phyloP scores from a whole-genome alignment of 805 yeast species.

The Pichia kluyveri region DNA sequence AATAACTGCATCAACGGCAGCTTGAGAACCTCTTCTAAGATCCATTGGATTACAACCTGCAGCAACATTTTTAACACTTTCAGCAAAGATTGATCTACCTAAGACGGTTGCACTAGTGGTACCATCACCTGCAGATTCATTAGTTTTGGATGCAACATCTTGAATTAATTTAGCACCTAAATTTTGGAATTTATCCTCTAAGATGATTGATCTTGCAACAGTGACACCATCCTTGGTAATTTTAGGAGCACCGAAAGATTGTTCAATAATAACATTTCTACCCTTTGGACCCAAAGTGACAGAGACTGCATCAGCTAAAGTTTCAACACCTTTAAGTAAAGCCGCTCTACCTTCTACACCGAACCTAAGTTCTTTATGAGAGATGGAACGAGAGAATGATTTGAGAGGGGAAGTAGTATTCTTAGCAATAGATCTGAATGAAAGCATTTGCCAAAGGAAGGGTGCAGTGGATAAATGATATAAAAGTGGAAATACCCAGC shows the following conservation, averaged over 20 bases:
- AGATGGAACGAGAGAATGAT: slow-evolving; percentile 30
- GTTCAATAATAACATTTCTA: slow-evolving; percentile 93
- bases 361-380: slow-evolving; percentile 90
- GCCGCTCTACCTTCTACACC: slow-evolving; percentile 98
- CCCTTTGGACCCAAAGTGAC: slow-evolving; percentile 98
- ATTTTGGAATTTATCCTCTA: slow-evolving; percentile 89
- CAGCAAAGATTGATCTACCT: slow-evolving; percentile 92
- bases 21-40: slow-evolving; percentile 92
- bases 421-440: slow-evolving; percentile 21
- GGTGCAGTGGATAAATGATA: too few species aligned
- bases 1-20: slow-evolving; percentile 92
- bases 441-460: neutral
- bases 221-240: slow-evolving; percentile 99
- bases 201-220: slow-evolving; percentile 77
- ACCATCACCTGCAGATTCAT: slow-evolving; percentile 98
- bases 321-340: slow-evolving; percentile 84
- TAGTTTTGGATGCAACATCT: slow-evolving; percentile 95
- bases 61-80: slow-evolving; percentile 92
- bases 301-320: slow-evolving; percentile 91
- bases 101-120: slow-evolving; percentile 95
- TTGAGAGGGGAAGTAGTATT: slow-evolving; percentile 20
- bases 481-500: too few species aligned
- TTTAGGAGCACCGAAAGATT: slow-evolving; percentile 93
- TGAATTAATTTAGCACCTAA: slow-evolving; percentile 92
- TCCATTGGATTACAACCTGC: slow-evolving; percentile 99